Evolutionary conservation across 164 flowering plant genomes (phyloP).

Genomic region (Hamamelis virginiana): DNA sequence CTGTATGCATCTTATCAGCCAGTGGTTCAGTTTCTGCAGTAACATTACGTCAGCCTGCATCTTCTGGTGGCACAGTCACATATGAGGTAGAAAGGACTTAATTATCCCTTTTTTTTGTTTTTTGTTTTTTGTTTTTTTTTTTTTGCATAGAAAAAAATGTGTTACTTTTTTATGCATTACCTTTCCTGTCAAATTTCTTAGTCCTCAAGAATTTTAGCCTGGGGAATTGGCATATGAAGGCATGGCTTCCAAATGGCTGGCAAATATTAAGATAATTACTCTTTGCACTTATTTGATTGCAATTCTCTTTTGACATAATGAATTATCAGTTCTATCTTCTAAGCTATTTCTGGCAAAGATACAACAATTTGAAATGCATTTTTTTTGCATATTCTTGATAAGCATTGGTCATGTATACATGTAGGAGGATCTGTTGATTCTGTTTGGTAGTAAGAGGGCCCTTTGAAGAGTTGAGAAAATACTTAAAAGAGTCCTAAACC

Average conservation of each 20-base stretch:
- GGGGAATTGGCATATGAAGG: background rate
- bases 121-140: too few species aligned
- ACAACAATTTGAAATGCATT: background rate
- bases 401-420: background rate
- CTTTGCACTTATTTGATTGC: too few species aligned
- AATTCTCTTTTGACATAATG: too few species aligned
- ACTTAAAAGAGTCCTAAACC: too few species aligned
- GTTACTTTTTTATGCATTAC: background rate
- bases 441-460: background rate
- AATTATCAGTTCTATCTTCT: too few species aligned
- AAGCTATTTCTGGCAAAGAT: too few species aligned
- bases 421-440: background rate
- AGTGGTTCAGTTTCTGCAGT: conserved; percentile 58
- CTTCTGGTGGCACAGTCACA: conserved; percentile 37
- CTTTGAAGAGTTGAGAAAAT: background rate
- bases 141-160: too few species aligned
- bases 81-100: conserved; percentile 48
- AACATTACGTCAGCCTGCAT: conserved; percentile 55
- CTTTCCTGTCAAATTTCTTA: background rate
- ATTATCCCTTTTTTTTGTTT: background rate
- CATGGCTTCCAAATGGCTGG: background rate
- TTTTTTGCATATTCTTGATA: background rate
- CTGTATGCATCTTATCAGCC: conserved; percentile 61
- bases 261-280: too few species aligned
- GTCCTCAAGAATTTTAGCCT: background rate